Conservation (phyloP, 257 asterid genomes). For the Jaltomata sinuosa region DNA sequence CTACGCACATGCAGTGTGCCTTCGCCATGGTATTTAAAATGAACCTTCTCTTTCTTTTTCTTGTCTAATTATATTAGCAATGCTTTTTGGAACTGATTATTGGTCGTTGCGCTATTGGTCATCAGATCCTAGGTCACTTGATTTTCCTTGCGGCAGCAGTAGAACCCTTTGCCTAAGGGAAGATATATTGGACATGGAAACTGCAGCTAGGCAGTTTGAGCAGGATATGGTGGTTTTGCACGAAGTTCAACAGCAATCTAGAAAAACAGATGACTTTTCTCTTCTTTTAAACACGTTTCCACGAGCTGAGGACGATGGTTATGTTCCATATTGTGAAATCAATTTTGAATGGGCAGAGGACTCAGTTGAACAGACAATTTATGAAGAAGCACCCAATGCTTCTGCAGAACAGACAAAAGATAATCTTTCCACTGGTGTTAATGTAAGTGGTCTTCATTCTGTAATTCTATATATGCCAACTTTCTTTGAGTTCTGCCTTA, state of each 20-base stretch:
- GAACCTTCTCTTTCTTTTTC: background rate
- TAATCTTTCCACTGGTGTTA: conserved; percentile 3
- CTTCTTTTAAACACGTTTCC: conserved; percentile 38
- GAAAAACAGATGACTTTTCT: conserved; percentile 36
- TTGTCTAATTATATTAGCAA: background rate
- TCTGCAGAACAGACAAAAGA: conserved; percentile 23
- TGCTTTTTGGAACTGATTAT: background rate
- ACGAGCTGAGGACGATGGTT: conserved; percentile 35
- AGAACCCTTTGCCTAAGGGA: conserved; percentile 53
- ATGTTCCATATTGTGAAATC: conserved; percentile 53
- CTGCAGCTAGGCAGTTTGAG: conserved; percentile 75
- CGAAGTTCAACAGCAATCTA: conserved; percentile 43
- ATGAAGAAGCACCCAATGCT: conserved; percentile 3
- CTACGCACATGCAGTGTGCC: conserved; percentile 70
- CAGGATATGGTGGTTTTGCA: conserved; percentile 35
- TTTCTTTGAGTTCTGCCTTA: background rate
- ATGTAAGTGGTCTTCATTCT: conserved; percentile 17
- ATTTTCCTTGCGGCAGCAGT: conserved; percentile 50
- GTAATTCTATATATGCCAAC: background rate
- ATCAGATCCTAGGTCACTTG: conserved; percentile 51
- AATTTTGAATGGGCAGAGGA: conserved; percentile 17
- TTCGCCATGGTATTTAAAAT: conserved; percentile 71
- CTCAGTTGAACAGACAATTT: background rate
- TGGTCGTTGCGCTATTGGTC: conserved; percentile 6
- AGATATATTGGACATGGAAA: conserved; percentile 63